Base-by-base conservation (phyloP, 73 alveolate species). In the Blepharisma stoltei region DNA sequence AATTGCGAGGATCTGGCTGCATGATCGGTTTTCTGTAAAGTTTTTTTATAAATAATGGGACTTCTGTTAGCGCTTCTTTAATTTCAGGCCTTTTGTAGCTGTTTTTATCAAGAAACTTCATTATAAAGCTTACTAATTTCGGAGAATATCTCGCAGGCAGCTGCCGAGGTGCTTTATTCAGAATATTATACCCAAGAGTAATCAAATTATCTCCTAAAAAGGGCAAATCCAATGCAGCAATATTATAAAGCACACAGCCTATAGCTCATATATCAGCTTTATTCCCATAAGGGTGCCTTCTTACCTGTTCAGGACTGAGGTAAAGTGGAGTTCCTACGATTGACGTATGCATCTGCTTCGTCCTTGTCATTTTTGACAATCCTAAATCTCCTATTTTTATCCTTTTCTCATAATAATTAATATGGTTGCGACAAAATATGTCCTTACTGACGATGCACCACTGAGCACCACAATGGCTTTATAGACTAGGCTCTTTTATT, bases 381-480 rank as follows among this genome's bases (percentile, higher is more conserved):
- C 99, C 99, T 69, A 96, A 85, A 75, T 96, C 99, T 37, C 99
- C 99, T 9, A 96, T 80, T 86, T 86, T 87, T 4, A 87, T 83
- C 65, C 82, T 53, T 32, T 66, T 88, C 71, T 23, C 41, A 6
- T 90, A n/a, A n/a, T n/a, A n/a, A n/a, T n/a, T n/a, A n/a, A n/a
- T n/a, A n/a, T n/a, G n/a, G n/a, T n/a, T n/a, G n/a, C n/a, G n/a
- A n/a, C n/a, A n/a, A n/a, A n/a, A n/a, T n/a, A n/a, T n/a, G n/a
- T n/a, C n/a, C n/a, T n/a, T n/a, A n/a, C n/a, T n/a, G n/a, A n/a
- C n/a, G n/a, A n/a, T n/a, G n/a, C n/a, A n/a, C n/a, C n/a, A n/a
- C n/a, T n/a, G n/a, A n/a, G n/a, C n/a, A n/a, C n/a, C n/a, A n/a
- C n/a, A n/a, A n/a, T n/a, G n/a, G n/a, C n/a, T n/a, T n/a, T n/a